Evolutionary conservation across 371 early-diverging fungal genomes (phyloP), one percentile per base, ranked within the genome.

Genomic region (Mucor velutinosus): DNA sequence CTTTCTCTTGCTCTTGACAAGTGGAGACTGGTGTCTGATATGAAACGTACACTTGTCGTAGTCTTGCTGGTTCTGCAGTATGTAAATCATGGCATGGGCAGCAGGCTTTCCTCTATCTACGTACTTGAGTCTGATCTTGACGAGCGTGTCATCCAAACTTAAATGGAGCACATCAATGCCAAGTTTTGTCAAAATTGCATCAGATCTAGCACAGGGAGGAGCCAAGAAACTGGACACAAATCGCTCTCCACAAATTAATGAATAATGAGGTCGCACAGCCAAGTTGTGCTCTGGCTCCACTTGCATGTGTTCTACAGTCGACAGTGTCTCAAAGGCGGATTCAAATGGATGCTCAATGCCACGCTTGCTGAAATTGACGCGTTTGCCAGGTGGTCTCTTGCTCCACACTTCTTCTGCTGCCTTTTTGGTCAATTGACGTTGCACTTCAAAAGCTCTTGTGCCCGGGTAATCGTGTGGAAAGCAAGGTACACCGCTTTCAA

Each of bases 321-420:
- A 15, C 27, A 70, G 56, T 0, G 55, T 58, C 49, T 78, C 79
- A 79, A 91, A 85, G 23, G 82, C 69, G 14, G 89, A 75, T 57
- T 79, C 84, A 72, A 93, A 93, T 6, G 93, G 93, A 61, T 83
- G 76, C 6, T 75, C 67, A 3, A 92, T 75, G 7, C 84, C 83
- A 41, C 90, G 58, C 66, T 91, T 92, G 5, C 43, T 70, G 73
- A 84, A 93, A 67, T 91, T 93, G 25, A 87, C 74, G 32, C 93
- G 80, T 66, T 95, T 95, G 12, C 88, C 89, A 4, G 86, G 82
- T 0, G 95, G 95, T 33, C 76, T 81, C 30, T 87, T 75, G 7
- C 77, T 70, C 81, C 90, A 91, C 29, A 69, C 67, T 0, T 58
- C 76, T 65, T 82, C 67, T 7, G 73, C 76, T 29, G 70, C 77